Evolutionary conservation across 306 rosid species (phyloP).

Genomic region (Sicyos edulis): DNA sequence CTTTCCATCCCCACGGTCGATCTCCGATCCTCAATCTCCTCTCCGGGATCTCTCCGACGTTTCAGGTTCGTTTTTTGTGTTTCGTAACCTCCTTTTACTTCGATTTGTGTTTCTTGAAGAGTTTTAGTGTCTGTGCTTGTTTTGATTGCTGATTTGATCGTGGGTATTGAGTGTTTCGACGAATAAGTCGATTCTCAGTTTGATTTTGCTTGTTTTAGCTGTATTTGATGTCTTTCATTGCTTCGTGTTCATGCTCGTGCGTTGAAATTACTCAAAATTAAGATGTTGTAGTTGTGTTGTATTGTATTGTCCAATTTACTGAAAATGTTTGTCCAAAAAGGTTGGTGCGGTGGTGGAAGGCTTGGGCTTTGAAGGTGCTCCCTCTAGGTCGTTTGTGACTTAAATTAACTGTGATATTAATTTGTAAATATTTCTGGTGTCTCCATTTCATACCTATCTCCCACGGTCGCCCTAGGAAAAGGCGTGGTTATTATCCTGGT

Average conservation of each 20-base stretch:
- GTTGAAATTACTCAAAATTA: conserved; percentile 1
- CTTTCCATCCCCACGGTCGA: conserved; percentile 52
- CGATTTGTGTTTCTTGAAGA: not conserved
- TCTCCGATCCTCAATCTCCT: conserved; percentile 41
- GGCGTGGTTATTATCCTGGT: no score
- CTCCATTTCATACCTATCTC: no score
- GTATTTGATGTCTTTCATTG: not conserved
- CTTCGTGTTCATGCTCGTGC: not conserved
- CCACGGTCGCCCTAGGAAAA: no score
- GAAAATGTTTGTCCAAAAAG: no score
- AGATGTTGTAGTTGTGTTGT: not conserved
- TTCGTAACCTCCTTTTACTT: not conserved
- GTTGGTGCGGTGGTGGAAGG: no score
- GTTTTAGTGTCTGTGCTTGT: not conserved
- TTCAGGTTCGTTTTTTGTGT: conserved; percentile 33
- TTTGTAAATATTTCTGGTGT: no score
- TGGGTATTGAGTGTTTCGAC: not conserved
- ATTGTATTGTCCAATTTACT: not conserved
- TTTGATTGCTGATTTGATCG: not conserved
- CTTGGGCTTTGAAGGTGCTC: no score
- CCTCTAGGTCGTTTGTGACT: no score
- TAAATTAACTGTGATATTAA: no score
- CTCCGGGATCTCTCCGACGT: conserved; percentile 17
- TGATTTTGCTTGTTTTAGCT: not conserved
- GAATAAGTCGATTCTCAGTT: not conserved